Conservation (phyloP, 2,329 filamentous ascomycete genomes). For the Aspergillus phoenicis region DNA sequence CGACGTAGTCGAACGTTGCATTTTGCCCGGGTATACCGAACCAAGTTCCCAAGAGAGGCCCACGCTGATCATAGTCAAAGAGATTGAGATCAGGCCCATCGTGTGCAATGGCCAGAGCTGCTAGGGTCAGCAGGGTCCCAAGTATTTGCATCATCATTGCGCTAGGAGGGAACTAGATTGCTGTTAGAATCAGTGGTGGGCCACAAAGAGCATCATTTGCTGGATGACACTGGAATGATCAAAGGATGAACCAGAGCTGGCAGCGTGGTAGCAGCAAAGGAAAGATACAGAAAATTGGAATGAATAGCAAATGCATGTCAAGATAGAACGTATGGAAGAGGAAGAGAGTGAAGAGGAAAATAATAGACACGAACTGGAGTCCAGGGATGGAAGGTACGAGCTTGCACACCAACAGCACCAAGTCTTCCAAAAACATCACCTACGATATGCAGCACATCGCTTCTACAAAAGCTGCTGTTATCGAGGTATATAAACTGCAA, state of each 20-base stretch:
- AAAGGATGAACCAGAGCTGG: not conserved
- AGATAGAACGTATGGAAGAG: no score
- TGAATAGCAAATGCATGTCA: not conserved
- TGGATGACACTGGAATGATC: not conserved
- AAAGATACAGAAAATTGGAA: not conserved
- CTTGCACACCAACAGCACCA: not conserved
- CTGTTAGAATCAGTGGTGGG: no score
- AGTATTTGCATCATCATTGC: slow-evolving; percentile 5
- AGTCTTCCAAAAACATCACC: not conserved
- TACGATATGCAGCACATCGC: no score
- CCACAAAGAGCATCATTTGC: not conserved
- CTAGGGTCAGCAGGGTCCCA: not conserved
- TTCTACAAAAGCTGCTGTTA: no score
- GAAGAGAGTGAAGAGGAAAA: no score
- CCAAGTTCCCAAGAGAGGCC: slow-evolving; percentile 23
- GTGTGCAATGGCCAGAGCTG: slow-evolving; percentile 9
- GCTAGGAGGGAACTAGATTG: not conserved
- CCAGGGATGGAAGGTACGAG: not conserved
- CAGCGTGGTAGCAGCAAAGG: not conserved
- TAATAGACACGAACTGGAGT: no score
- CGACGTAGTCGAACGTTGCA: slow-evolving; percentile 27
- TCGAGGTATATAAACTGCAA: no score
- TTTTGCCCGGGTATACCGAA: slow-evolving; percentile 22
- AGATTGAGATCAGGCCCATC: slow-evolving; percentile 19
- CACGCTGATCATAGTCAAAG: slow-evolving; percentile 21